A percentile compares a stretch with the other conserved stretches of the same genome.
phyloP scores from a whole-genome alignment of 805 yeast species.

The Helenozyma baotianmanensis region DNA sequence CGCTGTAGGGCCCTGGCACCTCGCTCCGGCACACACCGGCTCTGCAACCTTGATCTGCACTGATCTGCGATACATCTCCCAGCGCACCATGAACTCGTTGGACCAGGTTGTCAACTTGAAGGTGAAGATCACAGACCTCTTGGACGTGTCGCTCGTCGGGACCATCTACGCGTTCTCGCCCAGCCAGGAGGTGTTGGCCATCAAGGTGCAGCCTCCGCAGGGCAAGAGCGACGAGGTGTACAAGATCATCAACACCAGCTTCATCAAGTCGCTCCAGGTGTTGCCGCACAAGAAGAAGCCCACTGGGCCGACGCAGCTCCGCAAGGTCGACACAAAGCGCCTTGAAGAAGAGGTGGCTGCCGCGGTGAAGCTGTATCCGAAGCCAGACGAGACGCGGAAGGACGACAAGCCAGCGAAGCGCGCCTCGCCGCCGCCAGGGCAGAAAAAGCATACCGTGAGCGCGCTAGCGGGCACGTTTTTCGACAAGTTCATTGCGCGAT shows the following conservation, averaged over 20 bases:
- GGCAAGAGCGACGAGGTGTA: conserved; percentile 24
- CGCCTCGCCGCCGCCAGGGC: background rate
- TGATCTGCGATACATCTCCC: no score
- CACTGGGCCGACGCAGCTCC: conserved; percentile 13
- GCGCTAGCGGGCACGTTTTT: conserved; percentile 28
- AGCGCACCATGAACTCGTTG: conserved; percentile 13
- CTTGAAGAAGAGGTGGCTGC: conserved; percentile 8
- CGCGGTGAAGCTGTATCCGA: background rate
- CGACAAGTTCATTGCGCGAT: conserved; percentile 39
- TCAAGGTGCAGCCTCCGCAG: conserved; percentile 15
- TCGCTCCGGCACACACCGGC: no score
- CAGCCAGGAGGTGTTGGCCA: conserved; percentile 39
- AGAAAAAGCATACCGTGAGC: conserved; percentile 6
- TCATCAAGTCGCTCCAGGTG: conserved; percentile 50
- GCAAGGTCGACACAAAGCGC: conserved; percentile 6
- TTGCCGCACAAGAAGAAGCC: conserved; percentile 25
- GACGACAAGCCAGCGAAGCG: conserved; percentile 1
- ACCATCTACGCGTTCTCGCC: conserved; percentile 58
- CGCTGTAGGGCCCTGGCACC: no score
- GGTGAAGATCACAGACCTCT: conserved; percentile 56
- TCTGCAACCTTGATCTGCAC: no score
- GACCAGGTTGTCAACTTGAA: conserved; percentile 22
- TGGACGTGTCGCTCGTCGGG: conserved; percentile 58
- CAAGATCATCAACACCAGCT: conserved; percentile 52
- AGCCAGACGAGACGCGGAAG: background rate